Conservation (phyloP, 2,329 filamentous ascomycete species). For the Diaporthe batatas region DNA sequence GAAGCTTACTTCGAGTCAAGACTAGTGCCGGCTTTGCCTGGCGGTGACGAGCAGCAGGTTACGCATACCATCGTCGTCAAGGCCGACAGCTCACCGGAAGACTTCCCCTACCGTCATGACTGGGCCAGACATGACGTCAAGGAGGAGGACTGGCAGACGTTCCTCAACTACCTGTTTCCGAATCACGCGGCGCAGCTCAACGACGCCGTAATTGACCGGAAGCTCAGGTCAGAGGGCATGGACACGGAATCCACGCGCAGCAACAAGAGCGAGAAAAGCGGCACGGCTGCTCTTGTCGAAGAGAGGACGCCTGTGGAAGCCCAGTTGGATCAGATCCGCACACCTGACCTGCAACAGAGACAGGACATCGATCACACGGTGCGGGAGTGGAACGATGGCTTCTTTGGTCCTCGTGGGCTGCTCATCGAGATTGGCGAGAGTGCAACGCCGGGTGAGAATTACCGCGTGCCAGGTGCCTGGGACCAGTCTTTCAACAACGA, state of each 20-base stretch:
- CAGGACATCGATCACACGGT: constrained; percentile 57
- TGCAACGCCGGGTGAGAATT: constrained; percentile 36
- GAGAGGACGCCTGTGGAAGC: constrained; percentile 55
- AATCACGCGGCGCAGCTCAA: constrained; percentile 60
- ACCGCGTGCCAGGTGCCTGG: constrained; percentile 52
- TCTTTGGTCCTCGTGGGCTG: constrained; percentile 66
- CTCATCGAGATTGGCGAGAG: constrained; percentile 53
- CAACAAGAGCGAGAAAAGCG: constrained; percentile 29
- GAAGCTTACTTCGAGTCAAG: constrained; percentile 63
- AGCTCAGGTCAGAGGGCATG: constrained; percentile 58
- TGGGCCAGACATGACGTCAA: constrained; percentile 60
- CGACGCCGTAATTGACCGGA: constrained; percentile 62
- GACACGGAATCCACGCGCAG: constrained; percentile 46
- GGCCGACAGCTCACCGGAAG: constrained; percentile 54
- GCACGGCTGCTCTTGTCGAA: constrained; percentile 41
- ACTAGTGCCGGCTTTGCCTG: constrained; percentile 45
- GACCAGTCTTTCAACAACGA: constrained; percentile 49
- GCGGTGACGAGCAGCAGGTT: constrained; percentile 42
- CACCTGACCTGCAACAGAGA: constrained; percentile 46
- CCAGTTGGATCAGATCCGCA: constrained; percentile 56
- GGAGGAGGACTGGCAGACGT: constrained; percentile 70
- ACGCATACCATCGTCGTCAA: constrained; percentile 54
- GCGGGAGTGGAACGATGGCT: constrained; percentile 69
- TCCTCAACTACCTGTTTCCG: constrained; percentile 69
- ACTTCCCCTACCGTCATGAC: constrained; percentile 59